A percentile compares a stretch with the other conserved stretches of the same genome.
phyloP scores from a whole-genome alignment of 78 protist species.

The Dictyostelium intermedium region DNA sequence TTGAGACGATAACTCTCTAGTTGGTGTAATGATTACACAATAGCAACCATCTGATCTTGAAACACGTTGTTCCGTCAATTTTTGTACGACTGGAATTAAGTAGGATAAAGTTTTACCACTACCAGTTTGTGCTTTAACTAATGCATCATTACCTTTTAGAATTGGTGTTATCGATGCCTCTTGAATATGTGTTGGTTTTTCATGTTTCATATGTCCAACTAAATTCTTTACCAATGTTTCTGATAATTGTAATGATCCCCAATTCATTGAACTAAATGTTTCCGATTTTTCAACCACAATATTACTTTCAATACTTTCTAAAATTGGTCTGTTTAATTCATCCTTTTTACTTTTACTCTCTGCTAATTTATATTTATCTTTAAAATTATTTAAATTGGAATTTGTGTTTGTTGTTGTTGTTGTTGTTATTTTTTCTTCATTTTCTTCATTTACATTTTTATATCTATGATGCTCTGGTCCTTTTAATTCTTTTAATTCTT shows the following conservation, averaged over 20 bases:
- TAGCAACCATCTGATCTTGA: conserved; percentile 75
- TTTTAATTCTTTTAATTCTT: conserved; percentile 1
- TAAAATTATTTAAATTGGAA: background rate
- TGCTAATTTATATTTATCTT: conserved; percentile 8
- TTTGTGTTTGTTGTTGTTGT: background rate
- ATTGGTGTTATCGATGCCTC: conserved; percentile 36
- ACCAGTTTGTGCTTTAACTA: conserved; percentile 91
- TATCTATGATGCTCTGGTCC: conserved; percentile 23
- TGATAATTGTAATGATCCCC: conserved; percentile 16
- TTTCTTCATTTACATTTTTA: background rate
- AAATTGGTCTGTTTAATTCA: conserved; percentile 25
- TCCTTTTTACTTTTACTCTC: conserved; percentile 8
- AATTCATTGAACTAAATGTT: conserved; percentile 18
- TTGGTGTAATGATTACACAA: conserved; percentile 90
- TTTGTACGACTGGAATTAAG: conserved; percentile 88
- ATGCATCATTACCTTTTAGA: conserved; percentile 45
- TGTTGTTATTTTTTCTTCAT: background rate
- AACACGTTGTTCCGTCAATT: conserved; percentile 45
- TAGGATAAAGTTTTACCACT: conserved; percentile 96
- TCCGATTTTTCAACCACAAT: background rate
- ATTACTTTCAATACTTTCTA: background rate
- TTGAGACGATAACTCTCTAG: conserved; percentile 94
- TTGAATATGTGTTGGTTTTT: conserved; percentile 65
- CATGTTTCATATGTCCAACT: conserved; percentile 23
- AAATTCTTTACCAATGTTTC: conserved; percentile 15